Evolutionary conservation across 1,139 yeast species (phyloP).

Genomic region (Protomyces macrosporus): DNA sequence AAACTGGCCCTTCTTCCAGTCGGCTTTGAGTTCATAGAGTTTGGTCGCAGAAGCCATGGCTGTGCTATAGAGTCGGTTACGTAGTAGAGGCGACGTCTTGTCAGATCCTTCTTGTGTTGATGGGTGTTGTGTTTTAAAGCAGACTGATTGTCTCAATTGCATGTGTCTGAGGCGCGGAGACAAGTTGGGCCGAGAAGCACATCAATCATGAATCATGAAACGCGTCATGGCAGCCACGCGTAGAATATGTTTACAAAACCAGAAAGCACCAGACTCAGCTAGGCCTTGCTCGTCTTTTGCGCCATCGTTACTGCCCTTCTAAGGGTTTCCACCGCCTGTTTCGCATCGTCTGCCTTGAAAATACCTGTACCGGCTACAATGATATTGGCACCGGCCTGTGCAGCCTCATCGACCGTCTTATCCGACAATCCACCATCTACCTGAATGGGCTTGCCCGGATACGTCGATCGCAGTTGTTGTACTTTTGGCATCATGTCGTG

Average conservation of each 20-base stretch:
- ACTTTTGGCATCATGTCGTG: slow-evolving; percentile 91
- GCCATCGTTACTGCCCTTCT: slow-evolving; percentile 53
- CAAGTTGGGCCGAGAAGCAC: no score
- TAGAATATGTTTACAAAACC: no score
- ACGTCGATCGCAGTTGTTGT: slow-evolving; percentile 60
- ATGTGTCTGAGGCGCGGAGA: no score
- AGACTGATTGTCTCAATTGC: no score
- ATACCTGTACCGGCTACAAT: slow-evolving; percentile 97
- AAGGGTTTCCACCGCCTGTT: slow-evolving; percentile 61
- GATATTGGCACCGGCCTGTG: slow-evolving; percentile 93
- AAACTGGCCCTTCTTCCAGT: slow-evolving; percentile 53
- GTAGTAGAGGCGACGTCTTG: not conserved
- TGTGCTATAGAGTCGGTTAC: not conserved
- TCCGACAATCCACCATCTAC: slow-evolving; percentile 96
- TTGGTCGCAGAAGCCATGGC: slow-evolving; percentile 25
- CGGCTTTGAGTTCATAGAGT: slow-evolving; percentile 40
- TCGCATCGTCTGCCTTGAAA: slow-evolving; percentile 50
- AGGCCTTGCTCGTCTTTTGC: not conserved
- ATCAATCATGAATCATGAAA: no score
- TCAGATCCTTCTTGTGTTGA: not conserved
- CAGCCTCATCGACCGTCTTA: slow-evolving; percentile 76
- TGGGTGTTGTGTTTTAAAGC: no score
- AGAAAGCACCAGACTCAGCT: not conserved
- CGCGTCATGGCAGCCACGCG: no score
- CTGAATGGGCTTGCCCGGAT: slow-evolving; percentile 78